A percentile compares a stretch with the other conserved stretches of the same genome.
These are phyloP conservation scores for Plasmodium inui DNA, from an alignment of 169 alveolate species.

Conservation along the genomic window DNA sequence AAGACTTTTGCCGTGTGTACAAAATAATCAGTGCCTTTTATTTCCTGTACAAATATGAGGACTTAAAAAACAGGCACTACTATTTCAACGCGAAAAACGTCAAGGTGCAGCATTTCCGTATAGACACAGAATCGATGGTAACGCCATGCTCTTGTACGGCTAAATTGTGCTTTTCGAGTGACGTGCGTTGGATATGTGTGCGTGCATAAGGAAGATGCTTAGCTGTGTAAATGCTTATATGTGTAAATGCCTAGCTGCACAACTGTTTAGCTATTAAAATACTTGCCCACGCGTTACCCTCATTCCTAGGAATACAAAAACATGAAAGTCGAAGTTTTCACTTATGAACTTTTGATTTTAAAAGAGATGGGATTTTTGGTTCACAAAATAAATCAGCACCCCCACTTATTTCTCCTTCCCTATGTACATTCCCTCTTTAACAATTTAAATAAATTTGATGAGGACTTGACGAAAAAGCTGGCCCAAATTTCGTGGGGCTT, in stretches of 20 bases:
- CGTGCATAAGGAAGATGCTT: not conserved
- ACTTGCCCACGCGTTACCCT: not conserved
- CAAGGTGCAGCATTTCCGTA: slow-evolving; percentile 40
- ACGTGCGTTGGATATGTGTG: not conserved
- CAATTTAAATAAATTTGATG: slow-evolving; percentile 84
- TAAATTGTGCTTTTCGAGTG: not conserved
- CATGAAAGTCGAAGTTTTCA: slow-evolving; percentile 84
- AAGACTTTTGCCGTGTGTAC: slow-evolving; percentile 88
- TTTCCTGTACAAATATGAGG: slow-evolving; percentile 76
- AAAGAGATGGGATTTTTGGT: slow-evolving; percentile 90
- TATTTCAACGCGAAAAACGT: slow-evolving; percentile 68
- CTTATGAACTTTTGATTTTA: slow-evolving; percentile 89
- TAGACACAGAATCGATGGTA: slow-evolving; percentile 64
- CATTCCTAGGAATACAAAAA: slow-evolving; percentile 55
- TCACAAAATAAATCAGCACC: slow-evolving; percentile 82
- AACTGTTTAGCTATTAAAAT: not conserved
- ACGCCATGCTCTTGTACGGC: not conserved
- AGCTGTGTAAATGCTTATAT: not conserved
- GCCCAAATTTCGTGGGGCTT: slow-evolving; percentile 94
- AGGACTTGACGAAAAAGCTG: slow-evolving; percentile 77
- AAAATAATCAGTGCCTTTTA: slow-evolving; percentile 88
- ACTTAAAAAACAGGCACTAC: slow-evolving; percentile 53
- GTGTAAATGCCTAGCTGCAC: not conserved
- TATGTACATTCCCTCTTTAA: slow-evolving; percentile 90
- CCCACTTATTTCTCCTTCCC: slow-evolving; percentile 89